Evolutionary conservation across 2,329 filamentous ascomycete genomes (phyloP).

Genomic region (Falciphora oryzae): DNA sequence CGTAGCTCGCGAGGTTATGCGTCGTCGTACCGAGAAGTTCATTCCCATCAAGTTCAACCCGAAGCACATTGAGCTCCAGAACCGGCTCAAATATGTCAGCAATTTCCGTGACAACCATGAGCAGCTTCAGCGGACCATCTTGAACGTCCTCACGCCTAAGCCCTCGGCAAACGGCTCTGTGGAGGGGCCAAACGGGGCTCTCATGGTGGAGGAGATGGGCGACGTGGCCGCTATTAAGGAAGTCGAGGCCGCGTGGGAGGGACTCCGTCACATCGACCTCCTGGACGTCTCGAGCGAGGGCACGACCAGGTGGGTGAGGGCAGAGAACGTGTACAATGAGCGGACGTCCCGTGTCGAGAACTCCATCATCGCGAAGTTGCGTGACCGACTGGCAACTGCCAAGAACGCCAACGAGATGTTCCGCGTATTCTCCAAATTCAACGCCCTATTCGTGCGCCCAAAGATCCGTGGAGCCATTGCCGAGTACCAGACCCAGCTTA

Average conservation of each 20-base stretch:
- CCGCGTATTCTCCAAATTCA: conserved; percentile 99
- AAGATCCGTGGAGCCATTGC: conserved; percentile 98
- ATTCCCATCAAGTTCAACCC: conserved; percentile 95
- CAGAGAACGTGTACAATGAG: conserved; percentile 95
- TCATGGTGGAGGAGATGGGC: conserved; percentile 79
- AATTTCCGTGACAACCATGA: conserved; percentile 97
- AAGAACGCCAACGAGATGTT: conserved; percentile 99
- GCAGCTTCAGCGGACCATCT: conserved; percentile 91
- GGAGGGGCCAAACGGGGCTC: conserved; percentile 54
- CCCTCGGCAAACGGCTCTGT: conserved; percentile 47
- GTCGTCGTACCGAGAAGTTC: conserved; percentile 93
- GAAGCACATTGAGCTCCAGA: conserved; percentile 82
- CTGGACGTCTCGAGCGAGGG: conserved; percentile 87
- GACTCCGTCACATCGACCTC: conserved; percentile 89
- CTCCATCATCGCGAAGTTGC: conserved; percentile 90
- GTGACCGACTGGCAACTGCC: conserved; percentile 88
- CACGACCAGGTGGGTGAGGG: conserved; percentile 86
- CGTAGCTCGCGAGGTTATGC: conserved; percentile 88
- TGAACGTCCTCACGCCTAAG: conserved; percentile 87
- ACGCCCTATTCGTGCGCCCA: conserved; percentile 95
- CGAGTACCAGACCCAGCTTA: conserved; percentile 96
- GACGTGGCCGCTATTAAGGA: conserved; percentile 97
- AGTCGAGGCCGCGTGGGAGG: conserved; percentile 89
- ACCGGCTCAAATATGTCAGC: conserved; percentile 85
- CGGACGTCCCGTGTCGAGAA: conserved; percentile 96